A percentile compares a stretch with the other conserved stretches of the same genome.
Conservation (phyloP, 1,139 yeast genomes). For the Debaryomyces psychrophilus region DNA sequence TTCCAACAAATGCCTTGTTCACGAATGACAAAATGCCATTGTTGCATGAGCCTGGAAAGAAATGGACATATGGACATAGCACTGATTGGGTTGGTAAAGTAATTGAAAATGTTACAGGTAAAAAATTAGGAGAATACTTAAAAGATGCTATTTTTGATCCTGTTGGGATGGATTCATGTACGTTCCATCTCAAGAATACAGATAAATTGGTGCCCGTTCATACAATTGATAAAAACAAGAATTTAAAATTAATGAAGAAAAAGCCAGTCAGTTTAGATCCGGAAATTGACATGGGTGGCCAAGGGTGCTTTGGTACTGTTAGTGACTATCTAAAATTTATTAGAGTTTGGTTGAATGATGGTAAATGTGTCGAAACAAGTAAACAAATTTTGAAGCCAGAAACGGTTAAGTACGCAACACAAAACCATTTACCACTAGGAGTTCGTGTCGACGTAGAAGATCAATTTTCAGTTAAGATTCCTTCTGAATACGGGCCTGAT, state of each 20-base stretch:
- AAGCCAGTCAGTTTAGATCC: slow-evolving; percentile 29
- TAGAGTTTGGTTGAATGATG: slow-evolving; percentile 50
- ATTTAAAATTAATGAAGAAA: slow-evolving; percentile 19
- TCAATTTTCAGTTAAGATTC: slow-evolving; percentile 15
- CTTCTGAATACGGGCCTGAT: slow-evolving; percentile 54
- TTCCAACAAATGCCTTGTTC: slow-evolving; percentile 33
- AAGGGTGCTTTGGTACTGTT: slow-evolving; percentile 49
- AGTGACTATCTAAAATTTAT: slow-evolving; percentile 47
- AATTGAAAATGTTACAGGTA: slow-evolving; percentile 46
- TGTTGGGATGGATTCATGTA: slow-evolving; percentile 43
- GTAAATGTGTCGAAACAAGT: slow-evolving; percentile 44
- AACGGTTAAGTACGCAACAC: slow-evolving; percentile 35
- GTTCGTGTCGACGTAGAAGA: slow-evolving; percentile 25
- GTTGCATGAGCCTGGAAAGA: slow-evolving; percentile 54
- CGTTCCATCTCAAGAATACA: slow-evolving; percentile 35
- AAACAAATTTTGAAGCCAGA: slow-evolving; percentile 32
- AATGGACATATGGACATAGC: slow-evolving; percentile 54
- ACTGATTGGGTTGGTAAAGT: slow-evolving; percentile 58
- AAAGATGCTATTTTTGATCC: slow-evolving; percentile 46
- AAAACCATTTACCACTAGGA: slow-evolving; percentile 38
- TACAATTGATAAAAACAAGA: slow-evolving; percentile 23
- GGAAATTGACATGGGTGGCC: slow-evolving; percentile 51
- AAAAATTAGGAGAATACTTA: slow-evolving; percentile 45
- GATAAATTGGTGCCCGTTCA: slow-evolving; percentile 32
- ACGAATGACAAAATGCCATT: slow-evolving; percentile 42